Evolutionary conservation across 306 rosid genomes (phyloP), one percentile per base, ranked within the genome.

Genomic region (Rubus parviflorus): DNA sequence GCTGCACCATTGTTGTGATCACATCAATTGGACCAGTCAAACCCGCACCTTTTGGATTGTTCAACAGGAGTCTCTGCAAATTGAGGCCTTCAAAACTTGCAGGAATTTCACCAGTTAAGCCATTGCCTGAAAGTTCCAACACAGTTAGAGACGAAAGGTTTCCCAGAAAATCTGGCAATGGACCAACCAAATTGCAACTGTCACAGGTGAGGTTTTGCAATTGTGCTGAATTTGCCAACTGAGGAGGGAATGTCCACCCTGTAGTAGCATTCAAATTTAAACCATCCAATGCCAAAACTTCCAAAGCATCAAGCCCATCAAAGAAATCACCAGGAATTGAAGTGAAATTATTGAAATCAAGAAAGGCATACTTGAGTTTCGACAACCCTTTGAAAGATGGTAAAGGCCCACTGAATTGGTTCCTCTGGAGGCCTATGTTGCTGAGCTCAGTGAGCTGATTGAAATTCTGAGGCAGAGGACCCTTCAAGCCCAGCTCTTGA

Each of bases 271-370:
- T 96, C 6, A 96, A 79, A 57, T 74, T 57, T 37, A 89, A 87
- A 25, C 79, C 30, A 81, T 96, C 99, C 83, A 96, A 75, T 19
- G 98, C 98, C 77, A 96, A 4, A 41, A 85, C 93, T 22, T 91
- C 93, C n/a, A 96, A 60, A 41, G 85, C 70, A 0, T 60, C 53
- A 0, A 96, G 90, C 1, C 93, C 94, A 14, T 85, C 81, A 63
- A 96, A 96, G 87, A 87, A 91, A 81, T 88, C 96, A 3, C 40
- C 75, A 4, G 99, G 98, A n/a, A 96, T 89, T 1, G 94, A 80
- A 54, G 86, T 86, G 78, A 96, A 96, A 35, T 86, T n/a, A 61
- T 96, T 96, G 93, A 56, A 77, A 73, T 92, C 88, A 23, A 96
- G 75, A 35, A 56, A 96, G 0, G 86, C 89, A 10, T 60, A 87